phyloP scores from a whole-genome alignment of 495 filamentous ascomycete genomes.

The Trichoderma orchidacearum region DNA sequence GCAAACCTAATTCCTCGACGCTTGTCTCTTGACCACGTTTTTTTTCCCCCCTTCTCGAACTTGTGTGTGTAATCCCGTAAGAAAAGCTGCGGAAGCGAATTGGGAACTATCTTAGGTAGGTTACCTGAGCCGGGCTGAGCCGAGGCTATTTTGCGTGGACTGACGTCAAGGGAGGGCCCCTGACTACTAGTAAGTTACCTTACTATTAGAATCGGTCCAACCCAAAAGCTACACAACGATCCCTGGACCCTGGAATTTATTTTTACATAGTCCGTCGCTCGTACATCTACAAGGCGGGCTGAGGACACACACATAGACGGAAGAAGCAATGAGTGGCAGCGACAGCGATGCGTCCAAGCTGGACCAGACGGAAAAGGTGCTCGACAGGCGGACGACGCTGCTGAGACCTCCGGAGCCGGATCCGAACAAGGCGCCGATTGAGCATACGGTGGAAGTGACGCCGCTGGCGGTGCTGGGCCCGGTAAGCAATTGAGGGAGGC shows the following conservation, averaged over 20 bases:
- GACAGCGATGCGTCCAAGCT: neutral
- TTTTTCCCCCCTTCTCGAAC: no score
- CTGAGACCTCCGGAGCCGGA: slow-evolving; percentile 62
- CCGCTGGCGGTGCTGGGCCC: slow-evolving; percentile 68
- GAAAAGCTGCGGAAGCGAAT: neutral
- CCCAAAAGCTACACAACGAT: no score
- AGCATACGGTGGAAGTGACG: slow-evolving; percentile 78
- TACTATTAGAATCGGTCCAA: no score
- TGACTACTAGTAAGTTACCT: neutral
- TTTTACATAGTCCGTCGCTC: no score
- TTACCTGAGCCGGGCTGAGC: neutral
- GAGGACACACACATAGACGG: neutral
- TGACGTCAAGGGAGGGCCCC: neutral
- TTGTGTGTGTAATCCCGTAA: no score
- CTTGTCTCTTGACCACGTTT: no score
- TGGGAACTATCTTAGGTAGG: neutral
- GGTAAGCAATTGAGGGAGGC: no score
- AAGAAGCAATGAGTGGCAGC: neutral
- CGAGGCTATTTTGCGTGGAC: neutral
- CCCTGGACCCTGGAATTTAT: neutral
- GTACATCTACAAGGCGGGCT: neutral
- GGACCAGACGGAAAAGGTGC: neutral
- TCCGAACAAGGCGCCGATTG: slow-evolving; percentile 62
- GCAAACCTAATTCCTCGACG: neutral
- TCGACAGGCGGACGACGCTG: slow-evolving; percentile 40